phyloP scores from a whole-genome alignment of 768 basidiomycete species.

The Leccinum barrowsii region DNA sequence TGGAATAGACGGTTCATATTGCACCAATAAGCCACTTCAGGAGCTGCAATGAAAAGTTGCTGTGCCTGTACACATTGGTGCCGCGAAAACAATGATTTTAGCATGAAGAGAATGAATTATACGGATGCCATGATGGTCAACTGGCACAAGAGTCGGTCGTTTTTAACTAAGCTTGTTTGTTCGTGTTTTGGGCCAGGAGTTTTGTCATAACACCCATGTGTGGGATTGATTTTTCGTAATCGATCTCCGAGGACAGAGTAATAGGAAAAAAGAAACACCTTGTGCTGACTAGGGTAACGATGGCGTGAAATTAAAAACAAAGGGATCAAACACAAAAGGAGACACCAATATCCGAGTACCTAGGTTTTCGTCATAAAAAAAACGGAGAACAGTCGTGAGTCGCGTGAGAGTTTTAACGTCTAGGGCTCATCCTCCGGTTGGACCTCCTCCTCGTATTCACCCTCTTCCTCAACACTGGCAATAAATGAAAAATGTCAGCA shows the following conservation, averaged over 20 bases:
- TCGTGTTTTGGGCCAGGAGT: slow-evolving; percentile 3
- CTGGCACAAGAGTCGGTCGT: no score
- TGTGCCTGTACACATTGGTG: slow-evolving; percentile 33
- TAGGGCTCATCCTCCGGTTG: slow-evolving; percentile 57
- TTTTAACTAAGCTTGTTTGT: slow-evolving; percentile 2
- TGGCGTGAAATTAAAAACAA: slow-evolving; percentile 31
- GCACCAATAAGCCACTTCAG: slow-evolving; percentile 33
- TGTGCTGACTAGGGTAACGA: slow-evolving; percentile 30
- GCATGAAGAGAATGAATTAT: background rate
- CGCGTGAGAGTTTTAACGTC: slow-evolving; percentile 23
- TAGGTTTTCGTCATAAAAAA: slow-evolving; percentile 34
- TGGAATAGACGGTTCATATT: slow-evolving; percentile 13
- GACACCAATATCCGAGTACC: slow-evolving; percentile 32
- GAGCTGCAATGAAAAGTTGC: slow-evolving; percentile 28
- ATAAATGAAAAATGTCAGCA: slow-evolving; percentile 7
- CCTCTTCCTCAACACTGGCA: slow-evolving; percentile 77
- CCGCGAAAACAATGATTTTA: background rate
- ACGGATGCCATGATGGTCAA: no score
- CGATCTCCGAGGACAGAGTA: background rate
- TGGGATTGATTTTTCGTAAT: slow-evolving; percentile 3
- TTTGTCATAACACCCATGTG: background rate
- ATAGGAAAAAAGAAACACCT: slow-evolving; percentile 9
- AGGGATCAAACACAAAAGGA: slow-evolving; percentile 27
- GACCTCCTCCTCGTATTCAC: slow-evolving; percentile 82
- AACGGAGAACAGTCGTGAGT: slow-evolving; percentile 18